These are phyloP conservation scores for Suillus cothurnatus DNA, from an alignment of 768 basidiomycete species.

Conservation along the genomic window DNA sequence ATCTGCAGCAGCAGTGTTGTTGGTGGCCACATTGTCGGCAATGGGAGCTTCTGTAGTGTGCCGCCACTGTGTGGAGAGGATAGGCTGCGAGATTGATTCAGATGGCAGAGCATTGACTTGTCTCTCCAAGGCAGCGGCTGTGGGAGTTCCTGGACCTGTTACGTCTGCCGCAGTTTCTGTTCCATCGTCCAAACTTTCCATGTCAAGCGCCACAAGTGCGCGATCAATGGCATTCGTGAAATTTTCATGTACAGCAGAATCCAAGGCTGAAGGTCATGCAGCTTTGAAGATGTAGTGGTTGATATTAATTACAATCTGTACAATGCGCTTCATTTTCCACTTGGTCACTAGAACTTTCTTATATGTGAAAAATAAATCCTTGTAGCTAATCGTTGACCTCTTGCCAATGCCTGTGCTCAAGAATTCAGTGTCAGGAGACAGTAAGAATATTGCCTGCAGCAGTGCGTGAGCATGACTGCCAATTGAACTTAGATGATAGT, in stretches of 20 bases:
- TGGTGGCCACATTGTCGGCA: neutral
- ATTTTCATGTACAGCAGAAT: neutral
- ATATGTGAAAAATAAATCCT: neutral
- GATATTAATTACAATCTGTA: slow-evolving; percentile 1
- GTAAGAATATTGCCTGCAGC: no score
- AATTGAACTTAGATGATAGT: no score
- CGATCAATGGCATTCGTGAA: neutral
- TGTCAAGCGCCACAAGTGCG: neutral
- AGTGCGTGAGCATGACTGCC: no score
- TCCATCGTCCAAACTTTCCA: neutral
- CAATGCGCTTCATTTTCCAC: neutral
- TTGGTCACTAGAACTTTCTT: slow-evolving; percentile 4
- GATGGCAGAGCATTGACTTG: neutral
- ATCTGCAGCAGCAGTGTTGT: neutral
- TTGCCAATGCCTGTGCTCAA: no score
- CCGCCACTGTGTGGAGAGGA: neutral
- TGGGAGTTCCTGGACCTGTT: neutral
- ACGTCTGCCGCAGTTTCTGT: neutral
- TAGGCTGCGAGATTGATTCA: neutral
- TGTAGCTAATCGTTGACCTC: neutral
- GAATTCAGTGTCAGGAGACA: no score
- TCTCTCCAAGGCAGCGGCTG: neutral
- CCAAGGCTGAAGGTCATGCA: neutral
- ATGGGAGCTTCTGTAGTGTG: neutral
- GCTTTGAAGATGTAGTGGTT: slow-evolving; percentile 3